Evolutionary conservation across 257 asterid genomes (phyloP).

Genomic region (Avicennia marina): DNA sequence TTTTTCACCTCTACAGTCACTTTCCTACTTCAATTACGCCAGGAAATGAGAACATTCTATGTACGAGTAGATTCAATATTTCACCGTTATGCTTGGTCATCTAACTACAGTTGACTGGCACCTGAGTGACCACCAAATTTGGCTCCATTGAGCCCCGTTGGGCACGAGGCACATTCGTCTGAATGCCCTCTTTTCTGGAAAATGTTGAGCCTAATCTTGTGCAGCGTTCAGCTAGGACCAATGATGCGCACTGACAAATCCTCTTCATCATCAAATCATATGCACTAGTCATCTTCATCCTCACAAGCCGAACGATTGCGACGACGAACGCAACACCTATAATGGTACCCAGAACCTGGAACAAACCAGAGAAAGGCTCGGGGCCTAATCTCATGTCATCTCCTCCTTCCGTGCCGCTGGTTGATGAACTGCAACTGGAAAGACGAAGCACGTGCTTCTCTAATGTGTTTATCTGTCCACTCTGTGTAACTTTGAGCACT

Average conservation of each 20-base stretch:
- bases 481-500: conserved; percentile 42
- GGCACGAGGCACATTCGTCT: neutral
- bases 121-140: neutral
- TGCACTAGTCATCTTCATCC: neutral
- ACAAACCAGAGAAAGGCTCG: conserved; percentile 38
- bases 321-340: conserved; percentile 13
- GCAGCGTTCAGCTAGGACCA: neutral
- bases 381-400: conserved; percentile 25
- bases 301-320: neutral
- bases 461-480: conserved; percentile 37
- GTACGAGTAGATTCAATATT: too few relatives aligned
- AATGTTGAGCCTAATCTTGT: conserved; percentile 11
- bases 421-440: conserved; percentile 29
- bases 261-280: neutral
- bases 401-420: neutral
- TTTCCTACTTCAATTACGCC: too few relatives aligned
- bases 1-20: too few relatives aligned
- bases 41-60: too few relatives aligned
- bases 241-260: conserved; percentile 8
- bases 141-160: conserved; percentile 12
- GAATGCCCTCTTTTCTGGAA: neutral
- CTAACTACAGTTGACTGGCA: neutral
- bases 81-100: too few relatives aligned
- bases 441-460: conserved; percentile 31
- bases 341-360: conserved; percentile 28